Evolutionary conservation across 2,329 filamentous ascomycete species (phyloP).

Genomic region (Neonectria magnoliae): DNA sequence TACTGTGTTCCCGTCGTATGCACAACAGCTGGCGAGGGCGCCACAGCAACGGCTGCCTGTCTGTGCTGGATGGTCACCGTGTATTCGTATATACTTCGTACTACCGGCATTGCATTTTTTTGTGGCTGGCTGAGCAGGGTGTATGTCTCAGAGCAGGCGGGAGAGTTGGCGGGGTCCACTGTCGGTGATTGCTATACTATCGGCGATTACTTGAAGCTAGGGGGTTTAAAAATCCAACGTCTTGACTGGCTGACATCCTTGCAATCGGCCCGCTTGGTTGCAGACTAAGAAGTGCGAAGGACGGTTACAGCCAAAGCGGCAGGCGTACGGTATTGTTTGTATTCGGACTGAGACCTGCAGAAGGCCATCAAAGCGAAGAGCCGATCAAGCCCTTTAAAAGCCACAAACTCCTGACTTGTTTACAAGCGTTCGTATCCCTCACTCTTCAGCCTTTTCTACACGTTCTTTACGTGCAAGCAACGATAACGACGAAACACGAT

Average conservation of each 20-base stretch:
- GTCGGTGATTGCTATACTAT: not conserved
- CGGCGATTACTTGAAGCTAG: not conserved
- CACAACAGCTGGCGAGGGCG: too few species aligned
- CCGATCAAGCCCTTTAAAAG: not conserved
- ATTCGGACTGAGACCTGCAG: not conserved
- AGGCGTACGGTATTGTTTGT: too few species aligned
- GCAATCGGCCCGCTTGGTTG: not conserved
- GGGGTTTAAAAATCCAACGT: not conserved
- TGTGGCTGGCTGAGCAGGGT: not conserved
- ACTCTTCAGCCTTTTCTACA: not conserved
- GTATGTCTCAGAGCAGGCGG: not conserved
- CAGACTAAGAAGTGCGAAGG: not conserved
- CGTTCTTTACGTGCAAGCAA: not conserved
- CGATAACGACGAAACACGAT: conserved; percentile 5
- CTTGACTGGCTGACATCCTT: not conserved
- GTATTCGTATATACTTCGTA: too few species aligned
- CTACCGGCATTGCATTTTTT: not conserved
- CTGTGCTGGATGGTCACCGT: not conserved
- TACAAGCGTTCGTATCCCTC: not conserved
- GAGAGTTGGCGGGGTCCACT: not conserved
- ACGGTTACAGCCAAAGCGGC: not conserved
- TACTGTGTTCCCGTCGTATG: too few species aligned
- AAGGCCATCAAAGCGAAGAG: not conserved
- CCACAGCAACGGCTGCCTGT: not conserved
- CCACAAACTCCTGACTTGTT: not conserved